A percentile compares a stretch with the other conserved stretches of the same genome.
Evolutionary conservation across 2,329 filamentous ascomycete genomes (phyloP).

Genomic region (Podosphaera xanthii): DNA sequence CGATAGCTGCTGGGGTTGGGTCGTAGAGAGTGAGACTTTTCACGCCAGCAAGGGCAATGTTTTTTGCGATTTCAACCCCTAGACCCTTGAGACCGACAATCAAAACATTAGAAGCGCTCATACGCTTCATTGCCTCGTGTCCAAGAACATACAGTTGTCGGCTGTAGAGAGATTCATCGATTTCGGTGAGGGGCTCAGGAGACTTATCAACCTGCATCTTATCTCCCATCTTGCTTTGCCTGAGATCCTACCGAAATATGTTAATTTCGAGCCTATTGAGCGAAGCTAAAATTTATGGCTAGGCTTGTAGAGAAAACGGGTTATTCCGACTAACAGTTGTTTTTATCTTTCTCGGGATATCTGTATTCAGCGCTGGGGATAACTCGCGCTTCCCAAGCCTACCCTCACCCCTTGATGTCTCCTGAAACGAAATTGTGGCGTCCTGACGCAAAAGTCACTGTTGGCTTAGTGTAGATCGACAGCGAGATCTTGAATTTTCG

Average conservation of each 20-base stretch:
- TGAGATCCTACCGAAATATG: constrained; percentile 19
- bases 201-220: constrained; percentile 43
- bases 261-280: neutral
- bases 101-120: constrained; percentile 88
- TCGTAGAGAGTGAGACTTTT: constrained; percentile 92
- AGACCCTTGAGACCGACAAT: constrained; percentile 80
- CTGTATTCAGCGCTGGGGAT: neutral
- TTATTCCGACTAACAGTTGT: neutral
- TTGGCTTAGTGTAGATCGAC: neutral
- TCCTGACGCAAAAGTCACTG: neutral
- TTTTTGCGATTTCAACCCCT: constrained; percentile 96
- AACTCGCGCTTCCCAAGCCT: neutral
- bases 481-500: neutral
- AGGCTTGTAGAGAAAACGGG: neutral
- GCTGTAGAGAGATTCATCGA: constrained; percentile 53
- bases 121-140: constrained; percentile 89
- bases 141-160: constrained; percentile 50
- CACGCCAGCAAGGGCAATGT: constrained; percentile 90
- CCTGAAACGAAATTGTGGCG: neutral
- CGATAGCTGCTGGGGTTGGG: constrained; percentile 58
- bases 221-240: constrained; percentile 38
- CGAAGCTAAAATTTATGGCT: neutral
- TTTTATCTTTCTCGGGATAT: neutral
- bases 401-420: neutral
- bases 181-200: constrained; percentile 30